phyloP scores from a whole-genome alignment of 495 filamentous ascomycete genomes.

The Neurospora sp. region DNA sequence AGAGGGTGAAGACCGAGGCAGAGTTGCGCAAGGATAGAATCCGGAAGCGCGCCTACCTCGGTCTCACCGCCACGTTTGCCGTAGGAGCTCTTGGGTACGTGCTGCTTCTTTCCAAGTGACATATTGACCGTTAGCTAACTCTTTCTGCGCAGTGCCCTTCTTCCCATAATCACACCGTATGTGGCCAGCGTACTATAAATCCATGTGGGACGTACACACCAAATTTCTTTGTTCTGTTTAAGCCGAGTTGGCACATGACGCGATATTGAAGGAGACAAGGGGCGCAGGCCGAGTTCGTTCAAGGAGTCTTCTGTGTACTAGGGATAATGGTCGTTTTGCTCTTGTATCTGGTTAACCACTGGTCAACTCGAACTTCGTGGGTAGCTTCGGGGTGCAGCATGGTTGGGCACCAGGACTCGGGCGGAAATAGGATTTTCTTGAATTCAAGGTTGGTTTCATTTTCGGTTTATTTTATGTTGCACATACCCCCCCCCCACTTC shows the following conservation, averaged over 20 bases:
- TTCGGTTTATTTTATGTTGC: conserved; percentile 11
- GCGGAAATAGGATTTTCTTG: not conserved
- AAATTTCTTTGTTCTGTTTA: not conserved
- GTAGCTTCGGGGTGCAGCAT: not conserved
- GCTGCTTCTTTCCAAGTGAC: not conserved
- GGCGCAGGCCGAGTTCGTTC: not conserved
- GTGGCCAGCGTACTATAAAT: conserved; percentile 36
- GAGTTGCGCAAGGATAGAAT: conserved; percentile 76
- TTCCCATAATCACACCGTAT: conserved; percentile 47
- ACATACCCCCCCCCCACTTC: conserved; percentile 17
- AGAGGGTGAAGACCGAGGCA: conserved; percentile 65
- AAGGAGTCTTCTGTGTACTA: not conserved
- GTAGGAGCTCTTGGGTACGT: conserved; percentile 67
- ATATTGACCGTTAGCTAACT: conserved; percentile 1
- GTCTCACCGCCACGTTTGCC: conserved; percentile 69
- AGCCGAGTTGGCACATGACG: not conserved
- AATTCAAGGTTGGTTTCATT: conserved; percentile 2
- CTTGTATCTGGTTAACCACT: not conserved
- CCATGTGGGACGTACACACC: not conserved
- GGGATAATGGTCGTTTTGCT: not conserved
- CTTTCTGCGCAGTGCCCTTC: conserved; percentile 13
- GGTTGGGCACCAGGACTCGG: not conserved
- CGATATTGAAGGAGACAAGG: not conserved
- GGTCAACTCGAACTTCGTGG: not conserved
- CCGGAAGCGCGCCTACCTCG: conserved; percentile 70